These are phyloP conservation scores for Tricholoma terreum DNA, from an alignment of 768 basidiomycete species.

Conservation along the genomic window DNA sequence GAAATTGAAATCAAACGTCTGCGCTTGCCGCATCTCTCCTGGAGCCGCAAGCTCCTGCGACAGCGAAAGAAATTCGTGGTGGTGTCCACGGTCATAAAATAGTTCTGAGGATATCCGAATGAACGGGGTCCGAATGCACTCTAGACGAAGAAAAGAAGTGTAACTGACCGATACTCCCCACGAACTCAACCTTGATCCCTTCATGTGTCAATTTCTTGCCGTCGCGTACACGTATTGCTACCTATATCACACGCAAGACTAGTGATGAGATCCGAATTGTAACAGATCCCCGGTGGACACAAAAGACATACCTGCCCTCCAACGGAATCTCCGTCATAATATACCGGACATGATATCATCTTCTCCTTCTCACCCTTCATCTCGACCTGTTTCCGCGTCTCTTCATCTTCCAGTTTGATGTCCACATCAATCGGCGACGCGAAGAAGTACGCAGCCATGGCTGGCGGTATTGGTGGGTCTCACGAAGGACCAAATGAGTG, in stretches of 20 bases:
- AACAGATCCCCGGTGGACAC: background rate
- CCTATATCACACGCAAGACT: conserved; percentile 40
- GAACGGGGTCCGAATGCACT: background rate
- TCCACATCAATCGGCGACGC: conserved; percentile 89
- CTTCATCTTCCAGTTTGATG: conserved; percentile 83
- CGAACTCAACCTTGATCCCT: conserved; percentile 97
- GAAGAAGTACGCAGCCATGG: conserved; percentile 91
- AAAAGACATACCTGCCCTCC: conserved; percentile 64
- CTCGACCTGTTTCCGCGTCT: conserved; percentile 84
- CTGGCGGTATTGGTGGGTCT: background rate
- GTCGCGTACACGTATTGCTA: conserved; percentile 84
- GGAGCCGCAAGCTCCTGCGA: conserved; percentile 94
- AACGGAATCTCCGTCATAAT: conserved; percentile 94
- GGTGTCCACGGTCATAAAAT: conserved; percentile 97
- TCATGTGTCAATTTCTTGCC: conserved; percentile 95
- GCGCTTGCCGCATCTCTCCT: conserved; percentile 96
- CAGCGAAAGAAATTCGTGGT: conserved; percentile 95
- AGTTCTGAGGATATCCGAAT: conserved; percentile 48
- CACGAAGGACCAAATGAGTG: background rate
- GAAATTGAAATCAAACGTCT: conserved; percentile 95
- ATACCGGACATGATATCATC: conserved; percentile 81
- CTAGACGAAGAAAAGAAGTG: background rate
- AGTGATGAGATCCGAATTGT: background rate
- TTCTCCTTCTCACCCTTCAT: conserved; percentile 89
- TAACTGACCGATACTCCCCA: conserved; percentile 87